Conservation (phyloP, 2,329 filamentous ascomycete species). For the Aureobasidium sp. region DNA sequence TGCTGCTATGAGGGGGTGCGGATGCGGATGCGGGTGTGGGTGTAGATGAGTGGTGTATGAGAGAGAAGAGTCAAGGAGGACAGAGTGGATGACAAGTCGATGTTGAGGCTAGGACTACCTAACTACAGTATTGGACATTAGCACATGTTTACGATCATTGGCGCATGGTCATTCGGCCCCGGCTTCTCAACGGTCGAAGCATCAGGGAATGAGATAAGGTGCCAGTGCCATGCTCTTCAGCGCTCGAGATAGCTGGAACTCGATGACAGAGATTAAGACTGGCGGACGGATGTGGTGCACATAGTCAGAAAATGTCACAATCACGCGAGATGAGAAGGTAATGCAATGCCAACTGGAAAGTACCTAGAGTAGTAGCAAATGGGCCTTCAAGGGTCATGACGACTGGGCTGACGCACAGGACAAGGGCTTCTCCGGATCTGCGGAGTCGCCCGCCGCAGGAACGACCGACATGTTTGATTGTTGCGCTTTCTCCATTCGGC, state of each 20-base stretch:
- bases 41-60: background rate
- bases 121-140: background rate
- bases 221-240: background rate
- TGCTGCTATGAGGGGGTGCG: background rate
- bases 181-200: background rate
- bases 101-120: background rate
- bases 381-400: background rate
- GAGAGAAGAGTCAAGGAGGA: background rate
- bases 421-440: slow-evolving; percentile 1
- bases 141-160: slow-evolving; percentile 10
- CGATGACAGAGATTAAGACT: too few relatives aligned
- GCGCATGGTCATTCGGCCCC: slow-evolving; percentile 5
- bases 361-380: background rate
- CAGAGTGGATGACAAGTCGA: background rate
- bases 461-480: background rate
- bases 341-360: background rate
- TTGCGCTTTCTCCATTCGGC: background rate
- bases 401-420: background rate
- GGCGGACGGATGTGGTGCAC: background rate
- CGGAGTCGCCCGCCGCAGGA: slow-evolving; percentile 1
- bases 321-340: background rate
- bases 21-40: background rate
- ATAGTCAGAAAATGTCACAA: background rate
- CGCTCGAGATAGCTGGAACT: background rate
- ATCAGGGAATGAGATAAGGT: too few relatives aligned